phyloP scores from a whole-genome alignment of 768 basidiomycete genomes.

The Lactifluus echinatus region DNA sequence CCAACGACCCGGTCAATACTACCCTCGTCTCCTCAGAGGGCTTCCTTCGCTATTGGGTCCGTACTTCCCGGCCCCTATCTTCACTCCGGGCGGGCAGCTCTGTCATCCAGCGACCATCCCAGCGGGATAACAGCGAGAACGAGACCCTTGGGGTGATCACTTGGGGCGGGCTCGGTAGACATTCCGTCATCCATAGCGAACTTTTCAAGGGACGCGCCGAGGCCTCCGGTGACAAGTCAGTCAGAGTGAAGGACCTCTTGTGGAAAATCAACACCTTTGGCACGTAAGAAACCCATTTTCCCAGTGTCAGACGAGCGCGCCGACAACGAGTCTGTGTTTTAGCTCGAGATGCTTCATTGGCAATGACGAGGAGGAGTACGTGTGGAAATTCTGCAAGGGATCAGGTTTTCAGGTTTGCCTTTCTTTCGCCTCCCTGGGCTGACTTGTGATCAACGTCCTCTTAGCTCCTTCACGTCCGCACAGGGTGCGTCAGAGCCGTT shows the following conservation, averaged over 20 bases:
- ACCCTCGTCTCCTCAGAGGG: constrained; percentile 44
- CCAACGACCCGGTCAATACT: constrained; percentile 42
- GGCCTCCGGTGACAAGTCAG: constrained; percentile 1
- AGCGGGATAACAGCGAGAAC: constrained; percentile 28
- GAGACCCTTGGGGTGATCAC: constrained; percentile 42
- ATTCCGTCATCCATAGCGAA: constrained; percentile 23
- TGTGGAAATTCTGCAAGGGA: constrained; percentile 18
- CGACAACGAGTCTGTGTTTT: not conserved
- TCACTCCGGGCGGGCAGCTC: constrained; percentile 31
- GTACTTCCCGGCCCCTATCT: constrained; percentile 29
- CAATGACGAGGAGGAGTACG: constrained; percentile 20
- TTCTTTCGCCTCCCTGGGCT: not conserved
- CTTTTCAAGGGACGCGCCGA: constrained; percentile 14
- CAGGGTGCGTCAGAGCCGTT: constrained; percentile 14
- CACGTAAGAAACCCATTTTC: constrained; percentile 8
- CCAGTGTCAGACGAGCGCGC: not conserved
- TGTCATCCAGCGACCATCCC: constrained; percentile 33
- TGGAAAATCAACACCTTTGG: constrained; percentile 16
- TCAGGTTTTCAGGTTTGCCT: constrained; percentile 15
- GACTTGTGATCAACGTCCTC: not conserved
- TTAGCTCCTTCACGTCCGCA: constrained; percentile 18
- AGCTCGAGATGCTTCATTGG: constrained; percentile 20
- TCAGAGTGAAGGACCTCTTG: constrained; percentile 18
- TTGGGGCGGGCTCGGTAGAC: constrained; percentile 34
- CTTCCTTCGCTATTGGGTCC: constrained; percentile 40